phyloP scores from a whole-genome alignment of 2,329 filamentous ascomycete species.

The Aspergillus fischeri region DNA sequence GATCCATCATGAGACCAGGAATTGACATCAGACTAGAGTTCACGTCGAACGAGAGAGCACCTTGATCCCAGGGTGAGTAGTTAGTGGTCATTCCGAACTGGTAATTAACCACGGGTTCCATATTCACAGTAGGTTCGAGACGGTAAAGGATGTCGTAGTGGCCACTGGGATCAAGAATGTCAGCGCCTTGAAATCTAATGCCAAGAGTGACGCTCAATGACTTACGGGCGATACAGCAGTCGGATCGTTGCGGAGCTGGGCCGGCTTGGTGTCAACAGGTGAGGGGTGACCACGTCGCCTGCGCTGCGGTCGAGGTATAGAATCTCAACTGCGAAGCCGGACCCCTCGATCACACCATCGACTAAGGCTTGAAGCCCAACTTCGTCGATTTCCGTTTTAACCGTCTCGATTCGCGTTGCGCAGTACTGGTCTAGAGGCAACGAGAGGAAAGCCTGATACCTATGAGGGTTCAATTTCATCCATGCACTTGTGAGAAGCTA shows the following conservation, averaged over 20 bases:
- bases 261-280: conserved; percentile 34
- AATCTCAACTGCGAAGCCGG: conserved; percentile 76
- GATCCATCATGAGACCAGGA: conserved; percentile 37
- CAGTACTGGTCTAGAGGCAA: conserved; percentile 65
- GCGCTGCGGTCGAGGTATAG: conserved; percentile 85
- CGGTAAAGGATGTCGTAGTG: conserved; percentile 95
- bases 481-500: conserved; percentile 79
- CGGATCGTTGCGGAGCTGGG: conserved; percentile 59
- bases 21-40: conserved; percentile 40
- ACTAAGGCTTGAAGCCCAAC: conserved; percentile 75
- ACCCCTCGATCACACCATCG: conserved; percentile 73
- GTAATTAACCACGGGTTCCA: conserved; percentile 38
- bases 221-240: conserved; percentile 64
- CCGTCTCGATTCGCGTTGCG: conserved; percentile 64
- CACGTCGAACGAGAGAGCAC: conserved; percentile 36
- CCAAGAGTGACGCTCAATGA: conserved; percentile 2
- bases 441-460: conserved; percentile 70
- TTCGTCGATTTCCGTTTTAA: conserved; percentile 82
- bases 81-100: conserved; percentile 39
- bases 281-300: conserved; percentile 65
- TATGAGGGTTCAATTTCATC: conserved; percentile 68
- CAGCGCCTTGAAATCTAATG: background rate
- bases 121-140: conserved; percentile 42
- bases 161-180: conserved; percentile 49
- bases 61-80: conserved; percentile 35